phyloP scores from a whole-genome alignment of 2,329 filamentous ascomycete genomes.

The Ilyonectria sp. region DNA sequence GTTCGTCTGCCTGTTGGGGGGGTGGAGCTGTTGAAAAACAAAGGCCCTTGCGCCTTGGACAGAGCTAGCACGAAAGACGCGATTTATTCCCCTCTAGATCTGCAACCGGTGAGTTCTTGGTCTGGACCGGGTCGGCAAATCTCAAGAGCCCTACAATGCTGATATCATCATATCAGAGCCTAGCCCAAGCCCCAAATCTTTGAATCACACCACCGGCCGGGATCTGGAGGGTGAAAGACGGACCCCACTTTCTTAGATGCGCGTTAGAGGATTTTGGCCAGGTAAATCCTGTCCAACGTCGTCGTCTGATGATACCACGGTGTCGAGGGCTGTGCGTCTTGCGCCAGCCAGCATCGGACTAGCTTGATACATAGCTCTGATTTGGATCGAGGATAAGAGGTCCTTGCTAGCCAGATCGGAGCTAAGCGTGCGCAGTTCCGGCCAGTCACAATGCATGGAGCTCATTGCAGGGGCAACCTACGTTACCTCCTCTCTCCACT shows the following conservation, averaged over 20 bases:
- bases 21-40: not conserved
- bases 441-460: too few species aligned
- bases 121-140: not conserved
- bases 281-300: too few species aligned
- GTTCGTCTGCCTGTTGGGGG: too few species aligned
- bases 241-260: slow-evolving; percentile 10
- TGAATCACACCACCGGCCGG: slow-evolving; percentile 10
- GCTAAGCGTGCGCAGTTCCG: slow-evolving; percentile 4
- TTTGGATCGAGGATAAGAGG: not conserved
- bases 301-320: too few species aligned
- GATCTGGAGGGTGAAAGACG: slow-evolving; percentile 9
- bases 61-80: too few species aligned
- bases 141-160: slow-evolving; percentile 2
- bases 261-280: too few species aligned
- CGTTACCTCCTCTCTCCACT: not conserved
- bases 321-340: too few species aligned
- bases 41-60: not conserved
- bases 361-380: slow-evolving; percentile 14
- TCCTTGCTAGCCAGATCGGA: slow-evolving; percentile 10
- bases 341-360: not conserved
- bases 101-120: not conserved
- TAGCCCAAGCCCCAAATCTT: not conserved
- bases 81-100: too few species aligned
- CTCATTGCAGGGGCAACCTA: too few species aligned
- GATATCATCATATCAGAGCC: not conserved